Percentiles rank a stretch among this genome's conserved stretches.
These are phyloP conservation scores for Linnemannia hyalina DNA, from an alignment of 192 early-diverging fungal genomes.

Conservation along the genomic window DNA sequence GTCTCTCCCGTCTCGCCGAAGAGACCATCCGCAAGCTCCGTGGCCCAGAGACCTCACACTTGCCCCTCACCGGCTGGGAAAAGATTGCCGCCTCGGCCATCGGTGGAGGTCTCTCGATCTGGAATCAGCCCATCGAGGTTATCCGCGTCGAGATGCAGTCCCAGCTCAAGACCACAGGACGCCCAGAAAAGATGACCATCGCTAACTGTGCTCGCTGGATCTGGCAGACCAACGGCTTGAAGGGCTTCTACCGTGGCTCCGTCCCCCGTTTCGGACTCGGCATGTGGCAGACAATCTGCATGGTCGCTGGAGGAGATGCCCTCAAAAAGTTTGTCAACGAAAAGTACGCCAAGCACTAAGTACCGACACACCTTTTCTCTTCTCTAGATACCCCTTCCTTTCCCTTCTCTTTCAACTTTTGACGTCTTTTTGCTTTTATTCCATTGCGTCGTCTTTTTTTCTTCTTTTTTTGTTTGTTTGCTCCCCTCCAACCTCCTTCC, in stretches of 20 bases:
- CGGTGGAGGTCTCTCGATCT: conserved; percentile 93
- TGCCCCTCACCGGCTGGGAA: conserved; percentile 65
- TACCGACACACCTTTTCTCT: background rate
- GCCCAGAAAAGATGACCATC: conserved; percentile 95
- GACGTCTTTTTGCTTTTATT: conserved; percentile 10
- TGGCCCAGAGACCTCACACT: conserved; percentile 56
- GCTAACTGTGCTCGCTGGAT: conserved; percentile 87
- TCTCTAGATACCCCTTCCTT: background rate
- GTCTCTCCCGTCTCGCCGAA: conserved; percentile 82
- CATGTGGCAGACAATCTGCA: conserved; percentile 91
- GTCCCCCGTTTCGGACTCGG: conserved; percentile 84
- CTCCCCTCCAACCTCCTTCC: background rate
- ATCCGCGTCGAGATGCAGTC: conserved; percentile 99
- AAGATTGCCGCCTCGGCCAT: conserved; percentile 84
- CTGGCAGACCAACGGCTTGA: conserved; percentile 89
- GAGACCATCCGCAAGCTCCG: conserved; percentile 73
- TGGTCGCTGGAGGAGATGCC: conserved; percentile 78
- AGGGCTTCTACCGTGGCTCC: conserved; percentile 93
- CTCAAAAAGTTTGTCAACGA: conserved; percentile 56
- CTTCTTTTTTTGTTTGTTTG: conserved; percentile 9
- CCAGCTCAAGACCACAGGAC: conserved; percentile 87
- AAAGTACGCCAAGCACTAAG: conserved; percentile 38
- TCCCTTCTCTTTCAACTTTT: background rate
- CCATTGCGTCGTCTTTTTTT: background rate
- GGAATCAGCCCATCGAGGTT: conserved; percentile 99